phyloP scores from a whole-genome alignment of 495 filamentous ascomycete genomes.

The Lindgomyces ingoldianus region DNA sequence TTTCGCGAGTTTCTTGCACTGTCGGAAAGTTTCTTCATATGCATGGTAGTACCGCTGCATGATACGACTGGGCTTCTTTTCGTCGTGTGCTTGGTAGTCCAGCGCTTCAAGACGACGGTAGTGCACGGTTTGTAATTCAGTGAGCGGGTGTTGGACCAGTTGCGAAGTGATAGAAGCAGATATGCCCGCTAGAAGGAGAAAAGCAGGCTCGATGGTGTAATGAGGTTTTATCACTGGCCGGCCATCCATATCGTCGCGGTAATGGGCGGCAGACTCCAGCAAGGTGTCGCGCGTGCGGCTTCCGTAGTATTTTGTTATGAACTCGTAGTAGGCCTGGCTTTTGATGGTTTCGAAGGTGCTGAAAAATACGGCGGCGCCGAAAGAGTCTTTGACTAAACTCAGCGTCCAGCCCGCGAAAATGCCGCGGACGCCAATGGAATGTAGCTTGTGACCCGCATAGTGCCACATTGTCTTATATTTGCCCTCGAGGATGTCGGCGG shows the following conservation, averaged over 20 bases:
- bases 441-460: slow-evolving; percentile 71
- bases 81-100: slow-evolving; percentile 63
- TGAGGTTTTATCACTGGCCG: slow-evolving; percentile 73
- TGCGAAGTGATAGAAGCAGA: slow-evolving; percentile 77
- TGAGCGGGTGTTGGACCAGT: slow-evolving; percentile 74
- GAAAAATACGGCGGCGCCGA: slow-evolving; percentile 85
- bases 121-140: slow-evolving; percentile 72
- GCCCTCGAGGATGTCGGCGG: slow-evolving; percentile 65
- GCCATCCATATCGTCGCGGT: slow-evolving; percentile 24
- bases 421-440: slow-evolving; percentile 75
- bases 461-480: slow-evolving; percentile 80
- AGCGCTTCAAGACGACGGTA: slow-evolving; percentile 76
- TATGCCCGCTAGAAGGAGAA: slow-evolving; percentile 75
- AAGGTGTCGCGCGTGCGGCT: slow-evolving; percentile 48
- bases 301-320: slow-evolving; percentile 76
- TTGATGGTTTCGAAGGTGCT: slow-evolving; percentile 84
- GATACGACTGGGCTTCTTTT: slow-evolving; percentile 48
- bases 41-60: slow-evolving; percentile 68
- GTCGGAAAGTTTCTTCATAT: slow-evolving; percentile 73
- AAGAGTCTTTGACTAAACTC: slow-evolving; percentile 75
- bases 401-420: slow-evolving; percentile 82
- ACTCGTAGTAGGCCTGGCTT: slow-evolving; percentile 79
- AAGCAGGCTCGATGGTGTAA: slow-evolving; percentile 80
- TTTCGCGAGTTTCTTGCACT: slow-evolving; percentile 64
- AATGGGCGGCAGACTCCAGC: slow-evolving; percentile 41